phyloP scores from a whole-genome alignment of 352 stramenopile species.

The Phytopythium litorale region DNA sequence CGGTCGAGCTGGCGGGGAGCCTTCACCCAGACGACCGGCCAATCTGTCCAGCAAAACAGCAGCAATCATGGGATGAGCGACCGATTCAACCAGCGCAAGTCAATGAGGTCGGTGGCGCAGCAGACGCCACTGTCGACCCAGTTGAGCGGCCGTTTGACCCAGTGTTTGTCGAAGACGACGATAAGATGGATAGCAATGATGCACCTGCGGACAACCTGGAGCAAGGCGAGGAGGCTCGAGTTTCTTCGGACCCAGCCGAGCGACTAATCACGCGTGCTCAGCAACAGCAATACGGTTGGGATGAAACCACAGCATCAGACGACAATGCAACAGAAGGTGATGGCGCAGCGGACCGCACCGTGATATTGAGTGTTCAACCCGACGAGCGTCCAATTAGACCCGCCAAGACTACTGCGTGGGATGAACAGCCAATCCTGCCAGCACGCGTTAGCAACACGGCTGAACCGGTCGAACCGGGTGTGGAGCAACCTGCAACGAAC shows the following conservation, averaged over 20 bases:
- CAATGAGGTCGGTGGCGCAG: neutral
- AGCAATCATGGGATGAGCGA: conserved; percentile 8
- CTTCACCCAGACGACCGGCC: conserved; percentile 1
- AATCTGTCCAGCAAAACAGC: neutral
- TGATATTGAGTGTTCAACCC: neutral
- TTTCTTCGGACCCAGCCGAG: conserved; percentile 9
- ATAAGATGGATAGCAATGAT: neutral
- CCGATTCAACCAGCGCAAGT: conserved; percentile 9
- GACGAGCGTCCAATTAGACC: conserved; percentile 3
- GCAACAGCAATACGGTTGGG: neutral
- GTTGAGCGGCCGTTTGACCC: neutral
- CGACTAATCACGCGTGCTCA: conserved; percentile 11
- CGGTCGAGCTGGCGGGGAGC: neutral
- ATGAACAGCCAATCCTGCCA: neutral
- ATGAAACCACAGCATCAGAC: neutral
- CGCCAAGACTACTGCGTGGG: neutral
- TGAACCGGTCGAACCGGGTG: neutral
- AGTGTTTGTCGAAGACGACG: neutral
- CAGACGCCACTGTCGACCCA: neutral
- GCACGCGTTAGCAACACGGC: too few species aligned
- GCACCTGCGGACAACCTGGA: too few species aligned
- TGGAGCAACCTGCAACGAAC: neutral
- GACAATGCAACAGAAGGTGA: neutral
- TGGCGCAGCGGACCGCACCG: neutral
- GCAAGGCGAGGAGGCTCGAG: neutral